Evolutionary conservation across 768 basidiomycete genomes (phyloP), one percentile per base, ranked within the genome.

Genomic region (Lactarius psammicola): DNA sequence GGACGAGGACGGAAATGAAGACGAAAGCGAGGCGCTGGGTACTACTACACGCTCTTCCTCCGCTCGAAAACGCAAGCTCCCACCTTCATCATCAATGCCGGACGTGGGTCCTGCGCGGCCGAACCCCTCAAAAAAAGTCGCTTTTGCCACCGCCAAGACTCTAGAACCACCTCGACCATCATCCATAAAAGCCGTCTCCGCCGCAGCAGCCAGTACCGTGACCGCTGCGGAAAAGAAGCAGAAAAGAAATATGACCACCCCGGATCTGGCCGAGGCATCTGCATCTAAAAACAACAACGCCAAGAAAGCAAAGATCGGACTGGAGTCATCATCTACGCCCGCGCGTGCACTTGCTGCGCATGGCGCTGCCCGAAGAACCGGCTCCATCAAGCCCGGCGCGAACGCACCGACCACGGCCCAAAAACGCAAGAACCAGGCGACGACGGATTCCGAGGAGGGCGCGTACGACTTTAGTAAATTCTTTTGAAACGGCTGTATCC

Each of bases 381-480:
- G 56, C 30, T 11, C 31, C 46, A 76, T 62, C 57, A 76, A 73
- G 65, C 72, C 78, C 72, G 75, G 75, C 20, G 78, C 79, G 15
- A 81, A 80, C 59, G 73, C 75, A 28, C 71, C 78, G n/a, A 66
- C 73, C 55, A 11, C 26, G n/a, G 64, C 40, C 28, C 40, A n/a
- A 26, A 60, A 34, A 4, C 58, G 36, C 30, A 74, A 76, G 63
- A 74, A 71, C 63, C 75, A 71, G 72, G 70, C 65, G 18, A 63
- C 68, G 9, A 62, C 65, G 2, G 70, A 57, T 18, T n/a, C 46
- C 7, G 64, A 54, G 62, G 77, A 74, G 53, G 77, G 81, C 71
- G 81, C 79, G 33, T 88, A 87, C 72, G 82, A 85, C 72, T 88
- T 88, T 72, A 78, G 78, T 42, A 80, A 81, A 72, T 87, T 84